Conservation (phyloP, 75 land plant species). For the Azolla pinnata region DNA sequence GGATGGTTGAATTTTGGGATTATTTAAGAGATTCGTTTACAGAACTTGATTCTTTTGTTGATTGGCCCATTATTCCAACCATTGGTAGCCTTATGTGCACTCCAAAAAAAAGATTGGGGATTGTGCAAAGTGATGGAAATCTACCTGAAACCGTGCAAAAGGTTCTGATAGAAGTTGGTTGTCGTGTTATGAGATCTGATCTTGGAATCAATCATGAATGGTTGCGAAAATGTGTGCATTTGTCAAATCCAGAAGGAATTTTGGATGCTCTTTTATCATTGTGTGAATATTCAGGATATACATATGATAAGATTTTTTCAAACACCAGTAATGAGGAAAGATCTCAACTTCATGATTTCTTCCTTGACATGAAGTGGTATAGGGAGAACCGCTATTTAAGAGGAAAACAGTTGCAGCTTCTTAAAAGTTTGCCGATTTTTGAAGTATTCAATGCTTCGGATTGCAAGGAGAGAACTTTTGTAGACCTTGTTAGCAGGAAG, state of each 20-base stretch:
- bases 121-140: constrained; percentile 29
- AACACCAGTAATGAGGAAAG: constrained; percentile 31
- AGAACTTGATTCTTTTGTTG: constrained; percentile 38
- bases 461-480: constrained; percentile 13
- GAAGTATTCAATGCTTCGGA: constrained; percentile 37
- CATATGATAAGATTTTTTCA: constrained; percentile 17
- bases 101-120: constrained; percentile 37
- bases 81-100: constrained; percentile 49
- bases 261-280: constrained; percentile 50
- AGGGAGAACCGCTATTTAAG: constrained; percentile 28
- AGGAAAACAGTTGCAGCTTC: constrained; percentile 32
- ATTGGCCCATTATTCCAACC: constrained; percentile 83
- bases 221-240: constrained; percentile 48
- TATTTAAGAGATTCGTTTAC: constrained; percentile 46
- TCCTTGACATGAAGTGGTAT: constrained; percentile 74
- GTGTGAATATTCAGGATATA: constrained; percentile 22
- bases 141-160: constrained; percentile 37
- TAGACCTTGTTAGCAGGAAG: constrained; percentile 36
- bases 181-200: constrained; percentile 39
- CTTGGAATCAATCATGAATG: constrained; percentile 49
- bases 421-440: constrained; percentile 64
- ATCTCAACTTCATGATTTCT: constrained; percentile 52
- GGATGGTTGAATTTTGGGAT: constrained; percentile 65
- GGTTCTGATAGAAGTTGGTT: constrained; percentile 59
- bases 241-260: constrained; percentile 47